Evolutionary conservation across 2,329 filamentous ascomycete genomes (phyloP).

Genomic region (Endothia cerciana): DNA sequence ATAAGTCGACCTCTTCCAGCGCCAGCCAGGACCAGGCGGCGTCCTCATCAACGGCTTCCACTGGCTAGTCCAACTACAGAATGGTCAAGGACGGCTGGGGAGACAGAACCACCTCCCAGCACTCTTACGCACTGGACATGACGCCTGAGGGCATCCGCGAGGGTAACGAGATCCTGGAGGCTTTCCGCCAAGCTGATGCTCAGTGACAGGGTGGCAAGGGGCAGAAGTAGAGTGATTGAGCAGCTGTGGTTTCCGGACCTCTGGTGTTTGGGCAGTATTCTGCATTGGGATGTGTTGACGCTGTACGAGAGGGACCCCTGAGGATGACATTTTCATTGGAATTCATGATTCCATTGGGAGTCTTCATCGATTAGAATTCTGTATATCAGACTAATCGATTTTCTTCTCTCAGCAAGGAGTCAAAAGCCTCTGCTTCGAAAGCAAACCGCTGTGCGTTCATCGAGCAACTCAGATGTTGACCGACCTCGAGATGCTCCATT

Average conservation of each 20-base stretch:
- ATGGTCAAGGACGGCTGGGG: constrained; percentile 15
- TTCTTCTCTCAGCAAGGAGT: neutral
- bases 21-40: neutral
- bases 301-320: no score
- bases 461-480: neutral
- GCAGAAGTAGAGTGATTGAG: neutral
- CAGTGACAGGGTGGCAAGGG: neutral
- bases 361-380: neutral
- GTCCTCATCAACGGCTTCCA: no score
- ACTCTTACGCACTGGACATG: constrained; percentile 18
- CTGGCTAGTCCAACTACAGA: constrained; percentile 5
- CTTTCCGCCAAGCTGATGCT: constrained; percentile 6
- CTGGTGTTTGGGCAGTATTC: neutral
- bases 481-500: constrained; percentile 1
- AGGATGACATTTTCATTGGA: neutral
- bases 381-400: neutral
- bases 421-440: neutral
- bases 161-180: constrained; percentile 14
- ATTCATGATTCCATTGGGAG: neutral
- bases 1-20: neutral
- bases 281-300: no score
- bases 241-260: neutral
- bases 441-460: neutral
- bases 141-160: constrained; percentile 12
- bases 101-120: constrained; percentile 8